Percentiles rank a stretch among this genome's conserved stretches.
These are phyloP conservation scores for Pseudozyma tsukubaensis DNA, from an alignment of 1,284 basidiomycete genomes.

Conservation along the genomic window DNA sequence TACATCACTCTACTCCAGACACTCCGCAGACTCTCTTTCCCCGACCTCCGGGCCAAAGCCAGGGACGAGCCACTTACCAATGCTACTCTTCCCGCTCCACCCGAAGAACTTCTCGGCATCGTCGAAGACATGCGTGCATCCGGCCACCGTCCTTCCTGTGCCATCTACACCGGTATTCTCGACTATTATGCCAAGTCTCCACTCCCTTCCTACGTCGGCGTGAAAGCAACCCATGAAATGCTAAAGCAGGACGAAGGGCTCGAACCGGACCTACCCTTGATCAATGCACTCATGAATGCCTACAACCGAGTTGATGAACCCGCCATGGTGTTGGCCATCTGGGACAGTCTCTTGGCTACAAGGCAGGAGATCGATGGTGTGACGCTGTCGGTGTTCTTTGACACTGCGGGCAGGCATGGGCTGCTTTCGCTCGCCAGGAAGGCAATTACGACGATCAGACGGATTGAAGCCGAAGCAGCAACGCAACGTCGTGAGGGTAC, in stretches of 20 bases:
- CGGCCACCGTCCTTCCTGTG: conserved; percentile 74
- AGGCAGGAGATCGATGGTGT: conserved; percentile 73
- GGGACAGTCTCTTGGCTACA: conserved; percentile 76
- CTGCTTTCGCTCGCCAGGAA: conserved; percentile 35
- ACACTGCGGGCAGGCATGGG: conserved; percentile 79
- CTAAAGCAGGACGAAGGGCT: conserved; percentile 81
- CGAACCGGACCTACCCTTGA: conserved; percentile 79
- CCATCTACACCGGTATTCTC: conserved; percentile 81
- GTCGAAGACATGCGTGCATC: conserved; percentile 83
- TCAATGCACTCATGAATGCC: conserved; percentile 89
- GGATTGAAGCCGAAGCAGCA: conserved; percentile 71
- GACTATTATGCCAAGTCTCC: conserved; percentile 69
- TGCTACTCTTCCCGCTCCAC: conserved; percentile 71
- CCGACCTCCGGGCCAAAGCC: background rate
- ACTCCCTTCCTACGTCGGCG: conserved; percentile 36
- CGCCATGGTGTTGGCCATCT: conserved; percentile 79
- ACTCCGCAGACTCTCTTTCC: conserved; percentile 21
- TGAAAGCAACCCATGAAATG: conserved; percentile 81
- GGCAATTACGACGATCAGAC: conserved; percentile 26
- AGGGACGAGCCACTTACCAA: background rate
- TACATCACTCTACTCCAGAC: conserved; percentile 28
- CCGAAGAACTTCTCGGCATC: conserved; percentile 80
- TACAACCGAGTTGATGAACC: conserved; percentile 82
- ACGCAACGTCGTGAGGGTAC: conserved; percentile 70
- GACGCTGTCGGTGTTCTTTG: conserved; percentile 83